Evolutionary conservation across 805 yeast genomes (phyloP).

Genomic region (Saccharomycopsis fermentans): DNA sequence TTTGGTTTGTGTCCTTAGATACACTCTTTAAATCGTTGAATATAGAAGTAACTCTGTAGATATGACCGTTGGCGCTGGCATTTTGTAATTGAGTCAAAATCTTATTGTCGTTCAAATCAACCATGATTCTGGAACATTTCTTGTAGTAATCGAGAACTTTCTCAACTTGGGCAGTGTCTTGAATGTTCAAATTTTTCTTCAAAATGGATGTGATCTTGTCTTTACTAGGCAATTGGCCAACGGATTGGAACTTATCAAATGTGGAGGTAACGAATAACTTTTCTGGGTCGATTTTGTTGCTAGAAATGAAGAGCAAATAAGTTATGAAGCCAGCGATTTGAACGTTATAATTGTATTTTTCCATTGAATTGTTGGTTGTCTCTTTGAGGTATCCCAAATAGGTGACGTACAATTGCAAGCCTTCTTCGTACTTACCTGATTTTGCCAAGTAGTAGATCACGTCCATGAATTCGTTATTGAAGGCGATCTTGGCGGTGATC

Average conservation of each 20-base stretch:
- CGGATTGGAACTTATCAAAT: neutral
- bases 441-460: conserved; percentile 5
- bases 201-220: neutral
- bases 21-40: conserved; percentile 20
- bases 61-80: conserved; percentile 13
- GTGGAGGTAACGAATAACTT: neutral
- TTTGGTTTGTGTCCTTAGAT: conserved; percentile 23
- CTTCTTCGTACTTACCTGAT: conserved; percentile 1
- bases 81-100: conserved; percentile 1
- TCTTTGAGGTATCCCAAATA: conserved; percentile 5
- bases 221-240: neutral
- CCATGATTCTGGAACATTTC: neutral
- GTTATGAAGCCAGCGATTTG: conserved; percentile 5
- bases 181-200: neutral
- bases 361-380: neutral
- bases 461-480: neutral
- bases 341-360: neutral
- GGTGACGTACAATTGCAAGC: conserved; percentile 5
- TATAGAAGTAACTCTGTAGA: conserved; percentile 15
- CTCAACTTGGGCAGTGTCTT: neutral
- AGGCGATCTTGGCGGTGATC: conserved; percentile 1
- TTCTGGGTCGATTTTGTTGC: conserved; percentile 3
- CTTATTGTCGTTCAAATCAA: neutral
- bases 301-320: conserved; percentile 6
- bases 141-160: neutral